Percentiles rank a stretch among this genome's conserved stretches.
Evolutionary conservation across 345 rosid genomes (phyloP).

Genomic region (Hibiscus tridactylites): DNA sequence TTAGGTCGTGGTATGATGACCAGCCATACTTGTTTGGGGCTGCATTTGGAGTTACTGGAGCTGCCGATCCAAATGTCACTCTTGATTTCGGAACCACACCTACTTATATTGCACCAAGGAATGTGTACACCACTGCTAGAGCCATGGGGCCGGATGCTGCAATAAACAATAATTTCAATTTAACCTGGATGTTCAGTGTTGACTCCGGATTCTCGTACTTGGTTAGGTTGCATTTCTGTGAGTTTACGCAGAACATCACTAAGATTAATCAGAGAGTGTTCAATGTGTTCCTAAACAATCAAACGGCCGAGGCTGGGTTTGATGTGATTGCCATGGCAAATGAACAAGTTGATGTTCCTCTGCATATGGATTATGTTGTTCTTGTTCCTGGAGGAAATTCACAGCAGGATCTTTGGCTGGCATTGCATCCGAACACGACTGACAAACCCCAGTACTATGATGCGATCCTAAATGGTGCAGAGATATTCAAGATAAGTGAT

Average conservation of each 20-base stretch:
- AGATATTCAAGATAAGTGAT: constrained; percentile 68
- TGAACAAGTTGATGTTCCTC: constrained; percentile 35
- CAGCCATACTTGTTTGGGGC: constrained; percentile 60
- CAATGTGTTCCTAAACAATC: constrained; percentile 52
- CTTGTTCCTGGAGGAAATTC: constrained; percentile 34
- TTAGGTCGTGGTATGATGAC: constrained; percentile 75
- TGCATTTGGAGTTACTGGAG: constrained; percentile 37
- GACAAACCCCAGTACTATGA: constrained; percentile 46
- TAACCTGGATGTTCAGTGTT: constrained; percentile 76
- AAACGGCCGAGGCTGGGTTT: constrained; percentile 42
- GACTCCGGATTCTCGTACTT: constrained; percentile 76
- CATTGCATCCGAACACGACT: constrained; percentile 40
- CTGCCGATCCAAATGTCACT: constrained; percentile 36
- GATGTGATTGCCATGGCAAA: constrained; percentile 53
- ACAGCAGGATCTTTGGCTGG: constrained; percentile 82
- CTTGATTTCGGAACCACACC: constrained; percentile 38
- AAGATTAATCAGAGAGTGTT: constrained; percentile 61
- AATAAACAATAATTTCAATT: constrained; percentile 51
- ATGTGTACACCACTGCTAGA: constrained; percentile 69
- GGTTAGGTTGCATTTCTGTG: constrained; percentile 94
- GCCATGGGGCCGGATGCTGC: constrained; percentile 61
- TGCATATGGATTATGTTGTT: constrained; percentile 49
- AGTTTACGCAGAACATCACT: constrained; percentile 34
- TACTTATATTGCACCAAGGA: constrained; percentile 55
- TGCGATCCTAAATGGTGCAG: constrained; percentile 74